Evolutionary conservation across 1,284 basidiomycete species (phyloP).

Genomic region (Ganoderma sp.): DNA sequence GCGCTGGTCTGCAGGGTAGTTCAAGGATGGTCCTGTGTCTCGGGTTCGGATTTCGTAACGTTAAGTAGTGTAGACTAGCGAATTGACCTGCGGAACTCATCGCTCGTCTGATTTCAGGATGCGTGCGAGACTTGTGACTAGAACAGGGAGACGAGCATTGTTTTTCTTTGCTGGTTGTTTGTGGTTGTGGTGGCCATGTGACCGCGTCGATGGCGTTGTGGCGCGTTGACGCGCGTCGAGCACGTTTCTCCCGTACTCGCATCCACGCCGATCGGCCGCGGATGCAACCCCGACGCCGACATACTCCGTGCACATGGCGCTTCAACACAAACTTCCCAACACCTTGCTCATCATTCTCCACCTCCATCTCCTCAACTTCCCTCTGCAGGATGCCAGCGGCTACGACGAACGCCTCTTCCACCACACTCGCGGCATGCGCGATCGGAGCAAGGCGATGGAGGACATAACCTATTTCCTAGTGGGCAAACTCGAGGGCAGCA

Average conservation of each 20-base stretch:
- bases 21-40: neutral
- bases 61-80: neutral
- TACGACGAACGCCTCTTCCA: conserved; percentile 57
- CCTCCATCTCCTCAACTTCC: conserved; percentile 55
- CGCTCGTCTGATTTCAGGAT: neutral
- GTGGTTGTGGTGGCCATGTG: neutral
- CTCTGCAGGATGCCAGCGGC: conserved; percentile 48
- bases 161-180: neutral
- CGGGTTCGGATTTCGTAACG: neutral
- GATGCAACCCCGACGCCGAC: neutral
- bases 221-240: conserved; percentile 13
- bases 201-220: conserved; percentile 2
- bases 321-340: conserved; percentile 25
- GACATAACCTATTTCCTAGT: conserved; percentile 58
- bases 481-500: conserved; percentile 47
- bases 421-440: conserved; percentile 50
- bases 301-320: neutral
- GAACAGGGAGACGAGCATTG: too few species aligned
- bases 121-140: neutral
- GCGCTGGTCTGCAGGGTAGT: neutral
- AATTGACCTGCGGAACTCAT: neutral
- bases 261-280: neutral
- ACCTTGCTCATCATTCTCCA: conserved; percentile 53
- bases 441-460: conserved; percentile 57
- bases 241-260: conserved; percentile 13